Evolutionary conservation across 352 stramenopile genomes (phyloP).

Genomic region (Pythium folliculosum): DNA sequence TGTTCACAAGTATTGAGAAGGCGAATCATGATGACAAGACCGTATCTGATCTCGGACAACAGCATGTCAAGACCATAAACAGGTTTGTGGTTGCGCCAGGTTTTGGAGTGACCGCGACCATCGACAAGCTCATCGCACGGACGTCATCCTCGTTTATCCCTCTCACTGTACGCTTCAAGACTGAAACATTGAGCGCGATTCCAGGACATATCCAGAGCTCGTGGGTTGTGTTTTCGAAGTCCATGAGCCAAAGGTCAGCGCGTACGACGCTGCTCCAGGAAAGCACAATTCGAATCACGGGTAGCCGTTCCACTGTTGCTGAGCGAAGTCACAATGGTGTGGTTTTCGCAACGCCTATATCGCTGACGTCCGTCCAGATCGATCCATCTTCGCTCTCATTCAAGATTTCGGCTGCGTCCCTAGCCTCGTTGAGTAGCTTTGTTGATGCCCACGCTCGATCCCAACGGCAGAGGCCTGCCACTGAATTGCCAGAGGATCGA

Average conservation of each 20-base stretch:
- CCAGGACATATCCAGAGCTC: slow-evolving; percentile 47
- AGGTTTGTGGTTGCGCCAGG: slow-evolving; percentile 40
- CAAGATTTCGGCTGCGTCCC: slow-evolving; percentile 17
- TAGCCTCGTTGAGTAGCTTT: slow-evolving; percentile 26
- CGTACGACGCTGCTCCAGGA: slow-evolving; percentile 55
- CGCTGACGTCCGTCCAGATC: slow-evolving; percentile 14
- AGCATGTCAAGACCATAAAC: slow-evolving; percentile 32
- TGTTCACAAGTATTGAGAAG: slow-evolving; percentile 58
- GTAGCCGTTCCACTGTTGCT: slow-evolving; percentile 10
- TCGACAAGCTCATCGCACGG: slow-evolving; percentile 60
- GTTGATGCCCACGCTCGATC: slow-evolving; percentile 3
- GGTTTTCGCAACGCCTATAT: slow-evolving; percentile 9
- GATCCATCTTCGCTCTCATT: slow-evolving; percentile 20
- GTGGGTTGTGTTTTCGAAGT: slow-evolving; percentile 50
- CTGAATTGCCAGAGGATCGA: background rate
- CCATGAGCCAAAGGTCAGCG: slow-evolving; percentile 44
- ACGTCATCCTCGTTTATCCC: slow-evolving; percentile 42
- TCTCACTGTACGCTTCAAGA: slow-evolving; percentile 47
- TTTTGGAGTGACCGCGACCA: slow-evolving; percentile 57
- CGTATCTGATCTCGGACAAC: background rate
- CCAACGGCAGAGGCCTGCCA: background rate
- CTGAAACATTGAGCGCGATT: slow-evolving; percentile 34
- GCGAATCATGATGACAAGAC: slow-evolving; percentile 31
- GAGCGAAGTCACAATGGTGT: background rate
- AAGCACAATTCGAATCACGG: slow-evolving; percentile 36